phyloP scores from a whole-genome alignment of 2,329 filamentous ascomycete species.

The Aplosporella prunicola region DNA sequence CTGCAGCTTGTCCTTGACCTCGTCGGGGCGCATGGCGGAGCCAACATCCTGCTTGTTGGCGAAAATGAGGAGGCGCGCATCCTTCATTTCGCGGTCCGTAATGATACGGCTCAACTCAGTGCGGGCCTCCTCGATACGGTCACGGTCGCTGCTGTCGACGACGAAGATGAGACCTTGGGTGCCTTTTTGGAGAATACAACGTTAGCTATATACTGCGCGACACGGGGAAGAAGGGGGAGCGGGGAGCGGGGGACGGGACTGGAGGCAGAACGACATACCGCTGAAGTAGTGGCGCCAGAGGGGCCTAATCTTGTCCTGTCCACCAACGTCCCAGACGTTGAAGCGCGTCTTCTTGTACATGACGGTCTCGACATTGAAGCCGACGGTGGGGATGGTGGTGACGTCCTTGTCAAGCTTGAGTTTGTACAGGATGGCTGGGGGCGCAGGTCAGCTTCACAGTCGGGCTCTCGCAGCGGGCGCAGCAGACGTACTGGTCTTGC shows the following conservation, averaged over 20 bases:
- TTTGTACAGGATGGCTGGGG: slow-evolving; percentile 92
- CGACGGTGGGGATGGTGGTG: slow-evolving; percentile 97
- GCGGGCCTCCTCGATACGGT: slow-evolving; percentile 92
- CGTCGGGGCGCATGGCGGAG: slow-evolving; percentile 41
- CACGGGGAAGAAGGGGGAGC: neutral
- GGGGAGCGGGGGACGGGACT: neutral
- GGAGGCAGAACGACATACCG: slow-evolving; percentile 39
- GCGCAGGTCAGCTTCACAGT: slow-evolving; percentile 1
- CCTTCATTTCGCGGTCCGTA: slow-evolving; percentile 97
- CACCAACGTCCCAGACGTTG: slow-evolving; percentile 99
- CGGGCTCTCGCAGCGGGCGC: neutral
- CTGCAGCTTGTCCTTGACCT: slow-evolving; percentile 40
- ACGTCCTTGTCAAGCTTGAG: slow-evolving; percentile 99
- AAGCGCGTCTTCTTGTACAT: slow-evolving; percentile 99
- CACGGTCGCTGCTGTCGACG: slow-evolving; percentile 96
- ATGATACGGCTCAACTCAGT: slow-evolving; percentile 97
- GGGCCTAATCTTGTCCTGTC: slow-evolving; percentile 99
- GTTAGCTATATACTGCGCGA: neutral
- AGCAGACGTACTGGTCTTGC: slow-evolving; percentile 66
- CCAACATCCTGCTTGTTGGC: slow-evolving; percentile 99
- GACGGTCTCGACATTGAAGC: slow-evolving; percentile 99
- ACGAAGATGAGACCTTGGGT: slow-evolving; percentile 99
- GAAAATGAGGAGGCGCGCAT: slow-evolving; percentile 93
- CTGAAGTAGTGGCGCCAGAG: slow-evolving; percentile 99
- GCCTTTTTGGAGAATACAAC: slow-evolving; percentile 38